phyloP scores from a whole-genome alignment of 164 flowering plant species.

The Cinnamomum micranthum region DNA sequence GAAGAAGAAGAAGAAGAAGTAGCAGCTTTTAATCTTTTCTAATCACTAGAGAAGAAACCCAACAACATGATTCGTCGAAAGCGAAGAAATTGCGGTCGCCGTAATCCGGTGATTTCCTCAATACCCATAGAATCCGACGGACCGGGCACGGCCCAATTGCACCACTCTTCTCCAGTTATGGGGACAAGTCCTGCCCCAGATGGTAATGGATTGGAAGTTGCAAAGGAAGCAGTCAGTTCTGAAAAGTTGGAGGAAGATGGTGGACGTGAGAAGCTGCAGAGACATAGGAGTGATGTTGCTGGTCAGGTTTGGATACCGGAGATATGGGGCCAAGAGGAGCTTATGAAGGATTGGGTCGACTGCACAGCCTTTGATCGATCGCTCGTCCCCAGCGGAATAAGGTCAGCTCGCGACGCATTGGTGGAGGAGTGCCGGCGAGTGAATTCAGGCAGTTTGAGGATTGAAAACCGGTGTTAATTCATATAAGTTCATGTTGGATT shows the following conservation, averaged over 20 bases:
- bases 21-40: too few species aligned
- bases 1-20: not conserved
- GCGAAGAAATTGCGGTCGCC: not conserved
- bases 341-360: constrained; percentile 62
- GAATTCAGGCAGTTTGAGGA: constrained; percentile 21
- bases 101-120: not conserved
- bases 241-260: not conserved
- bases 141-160: not conserved
- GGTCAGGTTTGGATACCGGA: constrained; percentile 59
- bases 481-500: not conserved
- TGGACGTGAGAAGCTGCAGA: constrained; percentile 48
- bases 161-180: not conserved
- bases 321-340: constrained; percentile 59
- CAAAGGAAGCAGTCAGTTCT: not conserved
- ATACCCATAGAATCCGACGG: not conserved
- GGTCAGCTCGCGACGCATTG: constrained; percentile 50
- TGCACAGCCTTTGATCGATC: constrained; percentile 41
- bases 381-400: constrained; percentile 39
- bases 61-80: constrained; percentile 2
- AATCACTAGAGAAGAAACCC: not conserved
- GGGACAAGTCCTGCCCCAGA: not conserved
- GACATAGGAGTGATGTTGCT: constrained; percentile 43
- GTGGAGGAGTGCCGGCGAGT: constrained; percentile 37
- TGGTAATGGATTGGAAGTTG: not conserved
- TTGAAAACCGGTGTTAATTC: constrained; percentile 31